Base-by-base conservation (phyloP, 371 early-diverging fungal species). In the Rhizopus arrhizus region DNA sequence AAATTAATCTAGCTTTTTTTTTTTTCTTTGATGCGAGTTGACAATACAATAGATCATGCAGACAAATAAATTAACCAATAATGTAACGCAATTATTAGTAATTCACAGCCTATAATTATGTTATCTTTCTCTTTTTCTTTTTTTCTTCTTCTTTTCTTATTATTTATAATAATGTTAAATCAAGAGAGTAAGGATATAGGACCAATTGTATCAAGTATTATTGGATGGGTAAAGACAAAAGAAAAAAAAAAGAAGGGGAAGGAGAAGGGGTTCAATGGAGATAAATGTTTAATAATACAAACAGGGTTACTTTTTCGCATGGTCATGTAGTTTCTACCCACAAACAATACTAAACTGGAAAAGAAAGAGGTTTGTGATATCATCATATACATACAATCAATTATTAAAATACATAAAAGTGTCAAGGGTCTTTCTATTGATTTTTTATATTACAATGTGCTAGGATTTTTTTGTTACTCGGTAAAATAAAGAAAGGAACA, bases 371-470 rank as follows among this genome's bases (percentile, higher is more conserved):
- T 73, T 31, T 47, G 48, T n/a, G 22, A 22, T 0, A 2, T 22
- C 22, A 22, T 22, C 6, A 43, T 16, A 22, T 32, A 31, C 6
- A 36, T 42, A 8, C 13, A 47, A 43, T 16, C 9, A n/a, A 34
- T 40, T 56, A n/a, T 55, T 9, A 5, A n/a, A 35, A 33, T 34
- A 29, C 11, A 15, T 38, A 40, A 43, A 31, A 89, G 89, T 68
- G 95, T 95, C 0, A 84, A 88, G 51, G 96, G 96, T 1, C 75
- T 96, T 28, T 95, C 96, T 0, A 77, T 95, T 13, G 98, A 97
- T 72, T 97, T 94, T 78, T 62, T 95, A 4, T 83, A 83, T 59
- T 89, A 90, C 66, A 96, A 95, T 68, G 82, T 92, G 13, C 73
- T 85, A 34, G 96, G 98, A 5, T 97, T 97, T 56, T 42, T 85